Evolutionary conservation across 345 rosid genomes (phyloP), one percentile per base, ranked within the genome.

Genomic region (Erysimum cheiranthoides): DNA sequence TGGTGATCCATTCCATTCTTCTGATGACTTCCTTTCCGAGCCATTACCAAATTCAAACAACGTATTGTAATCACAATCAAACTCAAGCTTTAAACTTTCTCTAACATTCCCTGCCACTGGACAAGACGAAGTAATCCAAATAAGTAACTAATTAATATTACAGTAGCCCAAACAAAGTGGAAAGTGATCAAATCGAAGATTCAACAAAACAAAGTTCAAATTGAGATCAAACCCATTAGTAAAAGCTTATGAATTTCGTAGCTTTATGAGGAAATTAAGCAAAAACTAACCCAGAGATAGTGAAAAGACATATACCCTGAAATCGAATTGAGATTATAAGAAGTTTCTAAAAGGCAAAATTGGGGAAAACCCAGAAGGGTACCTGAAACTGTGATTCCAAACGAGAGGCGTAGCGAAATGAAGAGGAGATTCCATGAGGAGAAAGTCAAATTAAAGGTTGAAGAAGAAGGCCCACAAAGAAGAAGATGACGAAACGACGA

Each of bases 1-100:
- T 85, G 83, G 61, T 76, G 84, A 70, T 85, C 86, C 66, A 88
- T 62, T 61, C 93, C 93, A 85, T 87, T 87, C 86, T 84, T 89
- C 83, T 83, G 97, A 21, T 88, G 92, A 76, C 80, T 93, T 69
- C 90, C 84, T 83, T 88, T 89, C 45, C 97, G 91, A 77, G 98
- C 96, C 98, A 93, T 93, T 35, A 51, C 39, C 36, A 77, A 43
- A 38, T 25, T 62, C 46, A 30, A 66, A 49, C 51, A 68, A n/a
- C 16, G 38, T 64, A 56, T 1, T n/a, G 52, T 16, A 76, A 69
- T 28, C 60, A 31, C 8, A 80, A 75, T 51, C 57, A 71, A 64
- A 57, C 38, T 32, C 75, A 28, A 11, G 10, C 46, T 67, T 67
- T 61, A 73, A 54, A 58, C 57, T 63, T 10, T 34, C 52, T 67